Evolutionary conservation across 179 eudicot genomes (phyloP), one percentile per base, ranked within the genome.

Genomic region (Silene coronaria): DNA sequence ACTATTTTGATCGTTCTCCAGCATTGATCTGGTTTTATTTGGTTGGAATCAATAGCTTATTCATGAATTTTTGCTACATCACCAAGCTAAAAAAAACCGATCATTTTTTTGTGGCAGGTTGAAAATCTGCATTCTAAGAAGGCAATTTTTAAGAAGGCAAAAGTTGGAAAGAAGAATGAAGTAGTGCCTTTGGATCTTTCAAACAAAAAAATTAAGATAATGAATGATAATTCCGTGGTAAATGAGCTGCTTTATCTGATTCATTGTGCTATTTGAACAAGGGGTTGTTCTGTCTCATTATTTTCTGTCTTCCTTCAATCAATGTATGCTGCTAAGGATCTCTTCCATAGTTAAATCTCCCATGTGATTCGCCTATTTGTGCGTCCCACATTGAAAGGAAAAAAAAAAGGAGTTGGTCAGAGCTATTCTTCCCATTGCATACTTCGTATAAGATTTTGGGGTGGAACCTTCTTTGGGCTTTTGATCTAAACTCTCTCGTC

Each of bases 151-250:
- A 69, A 69, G 72, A 69, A 69, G 72, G 58, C 17, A 10, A 69
- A 69, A 45, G 28, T 27, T 69, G 72, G 72, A 69, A 45, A 38
- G 23, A 69, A 42, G 32, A 42, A 42, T 45, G 72, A 69, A 21
- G n/a, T 68, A 10, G 53, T 45, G 72, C 55, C 72, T 69, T 14
- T 42, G 28, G 72, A 69, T 69, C 58, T 42, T 45, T 16, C 24
- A 4, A 69, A 69, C 32, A 69, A 69, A 69, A 69, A 69, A 69
- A 21, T 69, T 42, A 69, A 69, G 48, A 69, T 69, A 42, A 13
- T 45, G 57, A 45, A 30, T 13, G 72, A 69, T 3, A 51, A 7
- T 42, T 3, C 42, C 71, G 19, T 45, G 72, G 72, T 69, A 69
- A 69, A 10, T 42, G 22, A 21, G n/a, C 72, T 45, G 57, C 72